Evolutionary conservation across 1,139 yeast genomes (phyloP).

Genomic region (Blastobotrys indianensis): DNA sequence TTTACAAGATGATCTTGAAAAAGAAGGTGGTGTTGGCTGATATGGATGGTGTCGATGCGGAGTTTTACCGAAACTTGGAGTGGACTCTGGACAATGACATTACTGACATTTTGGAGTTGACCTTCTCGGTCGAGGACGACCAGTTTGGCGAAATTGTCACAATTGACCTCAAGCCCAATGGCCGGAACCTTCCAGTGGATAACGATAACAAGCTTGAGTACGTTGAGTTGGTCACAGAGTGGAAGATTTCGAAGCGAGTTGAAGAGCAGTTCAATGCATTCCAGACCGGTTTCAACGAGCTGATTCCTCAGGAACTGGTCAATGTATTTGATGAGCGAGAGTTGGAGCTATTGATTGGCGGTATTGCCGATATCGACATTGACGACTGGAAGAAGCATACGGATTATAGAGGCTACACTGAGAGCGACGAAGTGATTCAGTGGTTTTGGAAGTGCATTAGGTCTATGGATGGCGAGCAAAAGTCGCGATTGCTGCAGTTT

Average conservation of each 20-base stretch:
- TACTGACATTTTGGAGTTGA: slow-evolving; percentile 75
- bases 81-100: slow-evolving; percentile 96
- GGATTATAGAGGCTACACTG: slow-evolving; percentile 96
- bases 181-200: slow-evolving; percentile 82
- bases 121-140: slow-evolving; percentile 94
- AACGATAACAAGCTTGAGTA: slow-evolving; percentile 94
- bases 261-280: slow-evolving; percentile 95
- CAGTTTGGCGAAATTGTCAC: slow-evolving; percentile 90
- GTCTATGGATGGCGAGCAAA: slow-evolving; percentile 95
- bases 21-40: slow-evolving; percentile 93
- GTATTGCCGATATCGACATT: slow-evolving; percentile 94
- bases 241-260: slow-evolving; percentile 91
- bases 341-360: slow-evolving; percentile 92
- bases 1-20: slow-evolving; percentile 94
- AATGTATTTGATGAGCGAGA: slow-evolving; percentile 97
- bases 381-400: slow-evolving; percentile 99
- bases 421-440: slow-evolving; percentile 89
- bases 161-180: slow-evolving; percentile 84
- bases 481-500: slow-evolving; percentile 89
- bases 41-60: slow-evolving; percentile 98
- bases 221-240: slow-evolving; percentile 90
- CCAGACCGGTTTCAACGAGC: slow-evolving; percentile 93
- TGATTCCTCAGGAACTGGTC: slow-evolving; percentile 93
- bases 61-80: slow-evolving; percentile 85
- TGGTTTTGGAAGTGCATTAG: slow-evolving; percentile 97